Conservation (phyloP, 768 basidiomycete genomes). For the Boletus patriciae region DNA sequence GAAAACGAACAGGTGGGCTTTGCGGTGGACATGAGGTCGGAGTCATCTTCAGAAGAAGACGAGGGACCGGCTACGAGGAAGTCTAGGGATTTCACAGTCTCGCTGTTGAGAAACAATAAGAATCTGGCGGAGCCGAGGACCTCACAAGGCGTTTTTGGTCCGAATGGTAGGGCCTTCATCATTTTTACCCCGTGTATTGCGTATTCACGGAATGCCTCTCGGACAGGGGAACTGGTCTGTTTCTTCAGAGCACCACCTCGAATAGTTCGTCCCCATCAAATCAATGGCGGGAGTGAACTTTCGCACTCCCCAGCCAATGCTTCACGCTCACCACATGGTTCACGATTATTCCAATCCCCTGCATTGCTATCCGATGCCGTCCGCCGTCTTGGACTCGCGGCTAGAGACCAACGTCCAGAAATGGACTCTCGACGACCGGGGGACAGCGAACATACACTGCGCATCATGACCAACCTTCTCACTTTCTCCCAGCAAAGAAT, state of each 20-base stretch:
- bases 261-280: conserved; percentile 55
- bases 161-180: conserved; percentile 59
- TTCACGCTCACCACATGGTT: conserved; percentile 23
- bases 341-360: conserved; percentile 57
- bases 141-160: conserved; percentile 86
- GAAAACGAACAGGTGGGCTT: conserved; percentile 52
- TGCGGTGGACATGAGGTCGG: conserved; percentile 47
- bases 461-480: conserved; percentile 76
- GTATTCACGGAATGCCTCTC: conserved; percentile 1
- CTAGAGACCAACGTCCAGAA: conserved; percentile 51
- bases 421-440: conserved; percentile 46
- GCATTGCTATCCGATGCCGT: conserved; percentile 74
- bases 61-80: conserved; percentile 43
- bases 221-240: conserved; percentile 76
- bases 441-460: conserved; percentile 59
- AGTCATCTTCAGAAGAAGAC: conserved; percentile 69
- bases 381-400: conserved; percentile 59
- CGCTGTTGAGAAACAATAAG: conserved; percentile 62
- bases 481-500: conserved; percentile 52
- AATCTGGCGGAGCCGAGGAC: conserved; percentile 83
- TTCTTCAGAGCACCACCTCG: conserved; percentile 81
- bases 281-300: conserved; percentile 42
- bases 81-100: conserved; percentile 51
- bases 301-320: conserved; percentile 44
- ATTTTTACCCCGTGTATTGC: background rate